phyloP scores from a whole-genome alignment of 2,329 filamentous ascomycete genomes.

The Botryosphaeria dothidea region DNA sequence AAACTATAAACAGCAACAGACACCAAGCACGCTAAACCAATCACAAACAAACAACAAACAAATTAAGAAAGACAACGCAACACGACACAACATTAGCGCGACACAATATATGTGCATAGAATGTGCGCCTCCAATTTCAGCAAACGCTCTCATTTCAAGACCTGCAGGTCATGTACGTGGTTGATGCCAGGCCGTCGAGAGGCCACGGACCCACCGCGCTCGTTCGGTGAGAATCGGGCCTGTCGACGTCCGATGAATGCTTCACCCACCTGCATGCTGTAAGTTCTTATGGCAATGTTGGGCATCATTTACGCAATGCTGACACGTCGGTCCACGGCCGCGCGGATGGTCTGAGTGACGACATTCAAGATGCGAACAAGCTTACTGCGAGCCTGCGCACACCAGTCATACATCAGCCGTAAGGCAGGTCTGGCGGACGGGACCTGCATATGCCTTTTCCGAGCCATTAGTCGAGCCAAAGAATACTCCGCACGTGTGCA shows the following conservation, averaged over 20 bases:
- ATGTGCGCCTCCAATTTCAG: background rate
- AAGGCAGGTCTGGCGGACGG: background rate
- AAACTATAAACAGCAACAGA: conserved; percentile 13
- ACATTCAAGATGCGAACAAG: background rate
- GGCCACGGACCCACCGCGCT: too few relatives aligned
- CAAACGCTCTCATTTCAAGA: too few relatives aligned
- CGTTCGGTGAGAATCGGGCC: too few relatives aligned
- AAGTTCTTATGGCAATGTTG: background rate
- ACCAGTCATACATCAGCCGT: background rate
- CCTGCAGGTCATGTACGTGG: background rate
- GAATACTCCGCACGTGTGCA: too few relatives aligned
- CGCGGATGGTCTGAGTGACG: background rate
- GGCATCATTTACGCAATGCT: background rate
- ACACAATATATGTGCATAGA: background rate
- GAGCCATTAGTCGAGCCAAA: background rate
- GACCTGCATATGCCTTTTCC: conserved; percentile 1
- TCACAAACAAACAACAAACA: conserved; percentile 15
- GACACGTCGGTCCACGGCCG: background rate
- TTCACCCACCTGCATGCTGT: too few relatives aligned
- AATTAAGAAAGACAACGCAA: conserved; percentile 7
- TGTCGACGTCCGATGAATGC: too few relatives aligned
- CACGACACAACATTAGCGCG: background rate
- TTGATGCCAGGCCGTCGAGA: background rate
- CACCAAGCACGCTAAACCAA: conserved; percentile 4
- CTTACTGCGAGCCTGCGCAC: background rate